Base-by-base conservation (phyloP, 306 rosid genomes). In the Potentilla sterilis region DNA sequence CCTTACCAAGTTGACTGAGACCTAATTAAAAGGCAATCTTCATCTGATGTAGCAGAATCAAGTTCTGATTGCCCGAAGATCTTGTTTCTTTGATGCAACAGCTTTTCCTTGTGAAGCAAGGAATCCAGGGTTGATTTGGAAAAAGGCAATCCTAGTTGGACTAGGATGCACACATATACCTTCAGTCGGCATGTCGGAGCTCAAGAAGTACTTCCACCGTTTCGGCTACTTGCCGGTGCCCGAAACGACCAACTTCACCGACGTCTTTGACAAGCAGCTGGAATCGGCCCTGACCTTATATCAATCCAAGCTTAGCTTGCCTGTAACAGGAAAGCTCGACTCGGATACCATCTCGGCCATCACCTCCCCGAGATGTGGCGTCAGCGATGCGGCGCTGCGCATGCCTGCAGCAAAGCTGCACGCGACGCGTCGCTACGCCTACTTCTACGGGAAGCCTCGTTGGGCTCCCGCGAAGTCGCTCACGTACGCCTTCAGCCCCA, bases 331-430 rank as follows among this genome's bases (percentile, higher is more conserved):
- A 4, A 81, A 84, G 52, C 90, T 95, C 19, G 97, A 95, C 76
- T 70, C 95, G 21, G 77, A 85, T 0, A 95, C 98, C 18, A 80
- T 95, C 22, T 68, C 87, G 0, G 67, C 89, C 44, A 90, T 95
- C 75, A 88, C 84, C 38, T 81, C 96, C 2, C 98, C 98, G 24
- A 81, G 98, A 70, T 95, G 98, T 70, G 98, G 98, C 38, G 88
- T 94, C 32, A 87, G 86, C 12, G 98, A 94, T 68, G 19, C 35
- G 9, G 6, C 44, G 8, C 69, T 16, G 14, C 40, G 18, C 34
- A 28, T 1, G 38, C 16, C 66, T 4, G 2, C 34, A 2, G 19
- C 64, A 4, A 49, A 43, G 7, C 8, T 84, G 0, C 92, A 84
- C 21, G 9, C 81, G 46, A 74, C 82, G 0, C 86, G 90, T 11